Conservation (phyloP, 163 green algal species). For the Scenedesmus sp. region DNA sequence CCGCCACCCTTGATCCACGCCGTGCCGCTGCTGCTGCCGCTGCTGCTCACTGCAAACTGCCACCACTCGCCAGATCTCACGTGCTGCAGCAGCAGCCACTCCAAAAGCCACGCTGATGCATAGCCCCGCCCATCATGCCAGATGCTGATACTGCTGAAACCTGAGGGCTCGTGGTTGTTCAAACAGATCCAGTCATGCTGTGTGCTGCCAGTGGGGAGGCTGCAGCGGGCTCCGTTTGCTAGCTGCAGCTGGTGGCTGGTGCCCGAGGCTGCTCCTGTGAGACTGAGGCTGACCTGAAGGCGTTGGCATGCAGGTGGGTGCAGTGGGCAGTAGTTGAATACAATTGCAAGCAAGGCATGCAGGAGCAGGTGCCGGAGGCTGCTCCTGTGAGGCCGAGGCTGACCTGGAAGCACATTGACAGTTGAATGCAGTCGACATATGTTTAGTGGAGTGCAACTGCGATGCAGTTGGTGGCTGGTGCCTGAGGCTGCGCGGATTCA, state of each 20-base stretch:
- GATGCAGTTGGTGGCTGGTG: too few relatives aligned
- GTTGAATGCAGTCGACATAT: background rate
- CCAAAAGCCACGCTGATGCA: slow-evolving; percentile 21
- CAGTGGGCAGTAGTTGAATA: too few relatives aligned
- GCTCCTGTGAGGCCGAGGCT: too few relatives aligned
- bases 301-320: background rate
- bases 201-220: background rate
- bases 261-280: background rate
- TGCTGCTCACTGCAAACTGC: slow-evolving; percentile 7
- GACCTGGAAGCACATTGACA: too few relatives aligned
- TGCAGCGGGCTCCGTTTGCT: background rate
- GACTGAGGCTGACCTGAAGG: background rate
- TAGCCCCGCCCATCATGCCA: slow-evolving; percentile 20
- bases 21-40: background rate
- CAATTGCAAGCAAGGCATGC: background rate
- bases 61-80: slow-evolving; percentile 25
- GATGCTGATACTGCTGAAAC: background rate
- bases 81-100: slow-evolving; percentile 44
- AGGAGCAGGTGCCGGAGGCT: background rate
- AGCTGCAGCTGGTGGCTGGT: background rate
- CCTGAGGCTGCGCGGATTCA: too few relatives aligned
- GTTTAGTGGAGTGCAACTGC: background rate
- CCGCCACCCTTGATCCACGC: slow-evolving; percentile 24
- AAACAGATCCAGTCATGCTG: slow-evolving; percentile 31
- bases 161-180: background rate